Conservation (phyloP, 805 yeast genomes). For the Lachancea sp. region DNA sequence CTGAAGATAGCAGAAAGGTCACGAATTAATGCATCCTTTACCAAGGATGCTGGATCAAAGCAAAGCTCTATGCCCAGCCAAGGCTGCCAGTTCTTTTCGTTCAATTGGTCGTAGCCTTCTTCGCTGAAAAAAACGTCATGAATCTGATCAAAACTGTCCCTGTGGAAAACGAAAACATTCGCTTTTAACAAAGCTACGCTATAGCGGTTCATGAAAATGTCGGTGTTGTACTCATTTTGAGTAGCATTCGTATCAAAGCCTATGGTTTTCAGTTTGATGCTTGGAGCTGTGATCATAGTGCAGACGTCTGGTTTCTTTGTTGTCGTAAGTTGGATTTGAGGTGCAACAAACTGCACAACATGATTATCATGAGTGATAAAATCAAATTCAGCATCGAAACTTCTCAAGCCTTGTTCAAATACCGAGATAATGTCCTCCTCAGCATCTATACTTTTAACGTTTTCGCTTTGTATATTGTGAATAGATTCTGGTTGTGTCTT, state of each 20-base stretch:
- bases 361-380: constrained; percentile 47
- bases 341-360: constrained; percentile 62
- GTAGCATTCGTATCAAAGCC: constrained; percentile 47
- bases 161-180: constrained; percentile 60
- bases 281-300: constrained; percentile 66
- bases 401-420: constrained; percentile 49
- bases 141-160: constrained; percentile 39
- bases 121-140: constrained; percentile 41
- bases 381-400: constrained; percentile 32
- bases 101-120: constrained; percentile 53
- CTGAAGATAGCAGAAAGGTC: constrained; percentile 57
- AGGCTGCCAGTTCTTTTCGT: constrained; percentile 67
- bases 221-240: constrained; percentile 39
- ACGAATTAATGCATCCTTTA: constrained; percentile 50
- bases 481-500: neutral
- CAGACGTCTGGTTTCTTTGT: constrained; percentile 49
- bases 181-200: constrained; percentile 67
- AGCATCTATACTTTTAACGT: constrained; percentile 5
- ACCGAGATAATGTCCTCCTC: constrained; percentile 8
- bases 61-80: constrained; percentile 76
- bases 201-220: constrained; percentile 55
- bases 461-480: constrained; percentile 1
- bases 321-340: constrained; percentile 71
- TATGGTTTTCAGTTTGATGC: constrained; percentile 61
- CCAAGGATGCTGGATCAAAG: constrained; percentile 44